A percentile compares a stretch with the other conserved stretches of the same genome.
Conservation (phyloP, 306 rosid genomes). For the Delonix regia region DNA sequence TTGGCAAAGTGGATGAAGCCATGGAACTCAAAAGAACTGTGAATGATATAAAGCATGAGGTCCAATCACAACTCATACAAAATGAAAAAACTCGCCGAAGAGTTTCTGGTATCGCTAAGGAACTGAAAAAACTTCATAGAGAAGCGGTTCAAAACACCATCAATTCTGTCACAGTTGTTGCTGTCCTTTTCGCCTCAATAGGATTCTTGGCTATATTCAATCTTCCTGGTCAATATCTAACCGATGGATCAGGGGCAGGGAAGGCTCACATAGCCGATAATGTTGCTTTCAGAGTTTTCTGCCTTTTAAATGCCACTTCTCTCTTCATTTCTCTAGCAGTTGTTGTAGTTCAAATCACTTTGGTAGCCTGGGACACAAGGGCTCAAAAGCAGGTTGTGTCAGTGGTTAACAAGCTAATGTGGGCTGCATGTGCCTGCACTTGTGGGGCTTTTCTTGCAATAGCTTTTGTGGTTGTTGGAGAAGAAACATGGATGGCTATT, state of each 20-base stretch:
- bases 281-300: conserved; percentile 76
- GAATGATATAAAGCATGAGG: conserved; percentile 95
- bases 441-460: conserved; percentile 83
- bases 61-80: conserved; percentile 78
- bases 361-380: conserved; percentile 97
- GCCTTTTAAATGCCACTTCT: conserved; percentile 77
- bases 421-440: conserved; percentile 98
- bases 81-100: conserved; percentile 80
- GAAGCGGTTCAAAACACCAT: conserved; percentile 95
- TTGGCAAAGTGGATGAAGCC: conserved; percentile 85
- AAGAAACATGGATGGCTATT: conserved; percentile 76
- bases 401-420: conserved; percentile 92
- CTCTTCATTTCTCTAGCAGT: conserved; percentile 95
- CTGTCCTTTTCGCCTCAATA: conserved; percentile 92
- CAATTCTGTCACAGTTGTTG: conserved; percentile 81
- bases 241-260: conserved; percentile 44
- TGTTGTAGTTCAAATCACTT: conserved; percentile 93
- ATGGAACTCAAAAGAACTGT: conserved; percentile 95
- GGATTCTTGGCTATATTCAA: conserved; percentile 96
- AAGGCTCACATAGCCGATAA: conserved; percentile 61
- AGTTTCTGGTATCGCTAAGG: conserved; percentile 96
- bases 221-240: conserved; percentile 86
- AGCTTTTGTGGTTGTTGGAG: conserved; percentile 81
- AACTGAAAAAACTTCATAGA: conserved; percentile 86
- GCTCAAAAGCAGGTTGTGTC: conserved; percentile 95